Conservation (phyloP, 768 basidiomycete species). For the Mycena olivaceomarginata region DNA sequence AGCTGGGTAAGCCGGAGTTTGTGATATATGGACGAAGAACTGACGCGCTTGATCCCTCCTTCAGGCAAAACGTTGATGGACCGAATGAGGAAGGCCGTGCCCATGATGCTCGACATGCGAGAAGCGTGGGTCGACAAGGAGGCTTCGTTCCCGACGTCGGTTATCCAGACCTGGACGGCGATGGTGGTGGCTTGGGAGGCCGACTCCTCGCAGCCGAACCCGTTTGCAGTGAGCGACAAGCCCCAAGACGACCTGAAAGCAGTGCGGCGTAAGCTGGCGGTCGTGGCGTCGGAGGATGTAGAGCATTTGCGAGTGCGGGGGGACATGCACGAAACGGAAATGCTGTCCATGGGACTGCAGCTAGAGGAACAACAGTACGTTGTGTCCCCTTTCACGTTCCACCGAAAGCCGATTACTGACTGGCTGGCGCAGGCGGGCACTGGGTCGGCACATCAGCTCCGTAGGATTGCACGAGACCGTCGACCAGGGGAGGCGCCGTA, state of each 20-base stretch:
- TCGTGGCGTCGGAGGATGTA: background rate
- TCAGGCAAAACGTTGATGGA: background rate
- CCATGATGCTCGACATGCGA: background rate
- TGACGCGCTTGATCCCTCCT: background rate
- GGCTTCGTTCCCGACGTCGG: conserved; percentile 45
- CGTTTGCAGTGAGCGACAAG: conserved; percentile 17
- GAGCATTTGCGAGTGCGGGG: conserved; percentile 1
- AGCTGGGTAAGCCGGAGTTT: no score
- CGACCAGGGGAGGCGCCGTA: no score
- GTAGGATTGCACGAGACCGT: no score
- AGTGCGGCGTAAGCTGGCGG: conserved; percentile 38
- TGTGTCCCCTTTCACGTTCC: background rate
- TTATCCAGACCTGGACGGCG: conserved; percentile 38
- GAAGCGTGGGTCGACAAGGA: background rate
- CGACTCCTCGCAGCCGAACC: conserved; percentile 34
- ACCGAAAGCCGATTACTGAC: no score
- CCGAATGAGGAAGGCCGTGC: background rate
- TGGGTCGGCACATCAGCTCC: no score
- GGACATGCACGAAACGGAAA: conserved; percentile 44
- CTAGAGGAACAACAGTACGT: background rate
- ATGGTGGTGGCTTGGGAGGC: conserved; percentile 31
- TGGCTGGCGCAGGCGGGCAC: no score
- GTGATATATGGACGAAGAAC: background rate
- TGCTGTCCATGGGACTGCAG: conserved; percentile 34
- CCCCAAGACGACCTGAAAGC: conserved; percentile 2